Conservation (phyloP, 148 eudicot genomes). For the Fagopyrum esculentum region DNA sequence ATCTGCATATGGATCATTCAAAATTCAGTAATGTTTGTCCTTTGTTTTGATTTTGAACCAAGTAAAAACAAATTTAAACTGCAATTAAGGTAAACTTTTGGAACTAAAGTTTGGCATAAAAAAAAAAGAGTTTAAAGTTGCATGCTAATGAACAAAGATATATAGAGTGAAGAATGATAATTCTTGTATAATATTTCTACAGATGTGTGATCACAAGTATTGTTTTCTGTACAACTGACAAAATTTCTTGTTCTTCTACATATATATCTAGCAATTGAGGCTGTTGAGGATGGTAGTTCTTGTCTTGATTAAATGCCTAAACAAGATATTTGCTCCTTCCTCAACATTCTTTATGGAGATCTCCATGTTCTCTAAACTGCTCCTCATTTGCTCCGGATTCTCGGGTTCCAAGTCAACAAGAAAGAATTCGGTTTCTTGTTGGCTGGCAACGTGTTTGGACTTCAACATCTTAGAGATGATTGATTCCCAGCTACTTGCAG, state of each 20-base stretch:
- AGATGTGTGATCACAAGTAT: background rate
- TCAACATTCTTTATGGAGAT: background rate
- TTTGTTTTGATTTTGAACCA: background rate
- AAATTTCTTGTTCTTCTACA: background rate
- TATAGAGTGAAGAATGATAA: background rate
- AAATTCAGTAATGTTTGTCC: background rate
- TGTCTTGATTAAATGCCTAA: conserved; percentile 7
- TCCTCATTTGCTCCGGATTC: background rate
- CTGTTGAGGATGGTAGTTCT: conserved; percentile 8
- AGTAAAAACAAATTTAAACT: background rate
- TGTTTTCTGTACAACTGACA: conserved; percentile 4
- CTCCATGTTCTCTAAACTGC: conserved; percentile 6
- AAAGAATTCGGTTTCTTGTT: background rate
- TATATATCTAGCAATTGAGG: conserved; percentile 2
- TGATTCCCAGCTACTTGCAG: background rate
- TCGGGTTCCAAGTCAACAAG: conserved; percentile 1
- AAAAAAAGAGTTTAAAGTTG: background rate
- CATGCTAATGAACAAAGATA: background rate
- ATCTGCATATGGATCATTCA: background rate
- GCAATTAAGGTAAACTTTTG: background rate
- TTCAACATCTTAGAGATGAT: conserved; percentile 3
- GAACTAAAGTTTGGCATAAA: background rate
- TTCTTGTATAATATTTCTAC: background rate
- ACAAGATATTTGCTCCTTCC: background rate
- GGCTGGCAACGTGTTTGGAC: background rate